Evolutionary conservation across 495 filamentous ascomycete genomes (phyloP).

Genomic region (Penicillium canescens): DNA sequence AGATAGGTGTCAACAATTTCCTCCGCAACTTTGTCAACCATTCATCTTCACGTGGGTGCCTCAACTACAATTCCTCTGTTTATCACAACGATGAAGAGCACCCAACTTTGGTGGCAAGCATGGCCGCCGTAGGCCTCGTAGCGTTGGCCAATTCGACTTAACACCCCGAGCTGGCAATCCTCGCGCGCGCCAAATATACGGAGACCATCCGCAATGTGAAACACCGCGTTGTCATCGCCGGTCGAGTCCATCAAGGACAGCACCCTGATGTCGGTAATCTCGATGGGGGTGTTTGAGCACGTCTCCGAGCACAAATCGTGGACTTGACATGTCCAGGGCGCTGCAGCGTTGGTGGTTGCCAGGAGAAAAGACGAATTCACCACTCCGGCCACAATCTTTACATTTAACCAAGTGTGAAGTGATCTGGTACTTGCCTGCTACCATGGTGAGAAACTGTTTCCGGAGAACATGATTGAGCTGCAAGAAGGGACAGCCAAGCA

Average conservation of each 20-base stretch:
- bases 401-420: slow-evolving; percentile 56
- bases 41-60: slow-evolving; percentile 28
- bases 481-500: slow-evolving; percentile 28
- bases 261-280: slow-evolving; percentile 59
- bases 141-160: slow-evolving; percentile 35
- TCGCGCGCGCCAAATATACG: slow-evolving; percentile 41
- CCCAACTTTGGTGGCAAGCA: slow-evolving; percentile 36
- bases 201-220: slow-evolving; percentile 42
- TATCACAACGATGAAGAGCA: slow-evolving; percentile 26
- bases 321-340: slow-evolving; percentile 55
- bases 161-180: slow-evolving; percentile 30
- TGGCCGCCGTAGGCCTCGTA: slow-evolving; percentile 47
- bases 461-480: slow-evolving; percentile 21
- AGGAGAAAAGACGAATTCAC: slow-evolving; percentile 52
- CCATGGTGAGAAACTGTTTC: slow-evolving; percentile 18
- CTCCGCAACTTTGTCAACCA: slow-evolving; percentile 33
- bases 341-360: slow-evolving; percentile 48
- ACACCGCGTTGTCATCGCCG: slow-evolving; percentile 50
- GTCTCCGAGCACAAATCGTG: slow-evolving; percentile 46
- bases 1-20: slow-evolving; percentile 37
- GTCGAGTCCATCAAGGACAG: slow-evolving; percentile 56
- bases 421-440: slow-evolving; percentile 27
- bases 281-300: slow-evolving; percentile 60
- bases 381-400: slow-evolving; percentile 41
- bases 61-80: slow-evolving; percentile 32